Evolutionary conservation across 2,329 filamentous ascomycete genomes (phyloP), one percentile per base, ranked within the genome.

Genomic region (Chaetomiaceae sp.): DNA sequence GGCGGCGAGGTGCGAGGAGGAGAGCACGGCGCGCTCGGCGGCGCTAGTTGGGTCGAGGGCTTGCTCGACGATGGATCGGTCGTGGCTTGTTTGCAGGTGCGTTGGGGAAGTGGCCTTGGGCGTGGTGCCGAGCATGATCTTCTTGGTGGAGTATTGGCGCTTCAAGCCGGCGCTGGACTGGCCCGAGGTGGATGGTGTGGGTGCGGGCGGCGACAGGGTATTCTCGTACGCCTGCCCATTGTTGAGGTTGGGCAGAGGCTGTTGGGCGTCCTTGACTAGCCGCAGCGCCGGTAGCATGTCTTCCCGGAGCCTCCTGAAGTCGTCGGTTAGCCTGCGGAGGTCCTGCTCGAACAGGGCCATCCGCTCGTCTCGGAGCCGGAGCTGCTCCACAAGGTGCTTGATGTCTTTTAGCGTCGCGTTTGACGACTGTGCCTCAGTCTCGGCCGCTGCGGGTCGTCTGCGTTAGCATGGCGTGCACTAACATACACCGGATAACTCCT

Each of bases 321-420:
- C 90, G 33, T 96, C 88, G 11, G 84, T 84, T 59, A 97, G 77
- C 51, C 85, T 81, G 52, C 86, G 81, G 61, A 97, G 68, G 62
- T 97, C 89, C 48, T 83, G 78, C 65, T 97, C 91, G 20, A 91
- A 78, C 35, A 86, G 73, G 54, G 80, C 81, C 68, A 97, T 91
- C 49, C 89, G 83, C 68, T 96, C 88, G 64, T 98, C 93, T 56
- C 93, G 86, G 53, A 94, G 73, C 55, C 87, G 83, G 37, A 98
- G 81, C 52, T 94, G 89, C 60, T 91, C 86, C 51, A 95, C 91
- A 17, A 98, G 78, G 43, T 90, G 83, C 54, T 88, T 86, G 60
- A 98, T 88, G 62, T 98, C 93, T 60, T 95, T 91, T 56, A 95
- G 81, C 1, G 90, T 95, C 5, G 91, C 91, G 33, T 83, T 86